Base-by-base conservation (phyloP, 1,284 basidiomycete species). In the Naganishia albida region DNA sequence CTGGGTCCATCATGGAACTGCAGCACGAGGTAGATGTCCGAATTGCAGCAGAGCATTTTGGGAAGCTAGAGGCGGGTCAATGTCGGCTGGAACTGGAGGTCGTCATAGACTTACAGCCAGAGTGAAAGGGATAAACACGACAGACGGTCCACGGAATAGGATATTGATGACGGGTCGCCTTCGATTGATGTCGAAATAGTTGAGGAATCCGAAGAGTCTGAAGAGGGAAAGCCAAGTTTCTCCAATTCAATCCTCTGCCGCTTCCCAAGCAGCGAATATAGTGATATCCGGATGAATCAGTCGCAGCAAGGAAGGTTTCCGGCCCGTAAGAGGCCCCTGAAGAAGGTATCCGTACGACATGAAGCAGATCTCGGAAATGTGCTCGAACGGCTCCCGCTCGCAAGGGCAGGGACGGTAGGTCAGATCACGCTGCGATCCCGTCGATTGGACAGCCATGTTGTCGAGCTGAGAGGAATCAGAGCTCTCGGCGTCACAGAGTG, bases 251-350 rank as follows among this genome's bases (percentile, higher is more conserved):
- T 25, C 48, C 20, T 23, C 23, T 7, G 25, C 42, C 42, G 13
- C 25, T 23, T 49, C 23, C 48, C 48, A 49, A 8, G 48, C 25
- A 26, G 48, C 48, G 48, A 49, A 25, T 16, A 49, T 25, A 6
- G 18, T 49, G 48, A 49, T 49, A 28, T 49, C 48, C 48, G 48
- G 25, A 23, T 25, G 48, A 28, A 49, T 15, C 48, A 12, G 48
- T 15, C 23, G 25, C 6, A 49, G 20, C 18, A 26, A 49, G 23
- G 20, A 49, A 49, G 25, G 13, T 49, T 8, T 7, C 3, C 8
- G 25, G 25, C 23, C 48, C 1, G 16, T 15, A 18, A 6, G 48
- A 28, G 48, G n/a, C n/a, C n/a, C 20, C 48, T 23, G 48, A 15
- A 49, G 20, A 15, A 49, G 20, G 16, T 25, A 26, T 2, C 48